Evolutionary conservation across 2,329 filamentous ascomycete genomes (phyloP).

Genomic region (Xylariaceae sp.): DNA sequence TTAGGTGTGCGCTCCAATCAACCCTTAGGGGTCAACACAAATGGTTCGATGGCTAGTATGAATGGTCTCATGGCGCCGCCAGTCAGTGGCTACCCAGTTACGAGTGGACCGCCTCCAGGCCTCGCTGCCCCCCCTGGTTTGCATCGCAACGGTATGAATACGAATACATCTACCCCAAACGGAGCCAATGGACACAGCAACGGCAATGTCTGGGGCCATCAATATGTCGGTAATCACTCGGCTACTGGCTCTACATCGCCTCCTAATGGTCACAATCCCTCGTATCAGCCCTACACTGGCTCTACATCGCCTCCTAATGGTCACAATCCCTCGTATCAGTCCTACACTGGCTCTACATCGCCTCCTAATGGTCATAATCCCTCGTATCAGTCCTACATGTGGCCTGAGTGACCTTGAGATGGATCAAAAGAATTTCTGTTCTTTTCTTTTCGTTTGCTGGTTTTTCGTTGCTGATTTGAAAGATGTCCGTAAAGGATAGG

Average conservation of each 20-base stretch:
- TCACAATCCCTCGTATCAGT: constrained; percentile 20
- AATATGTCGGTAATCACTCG: constrained; percentile 25
- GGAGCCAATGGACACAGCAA: constrained; percentile 13
- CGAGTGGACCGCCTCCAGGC: constrained; percentile 75
- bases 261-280: constrained; percentile 20
- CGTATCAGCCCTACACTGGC: constrained; percentile 24
- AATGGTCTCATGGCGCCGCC: constrained; percentile 51
- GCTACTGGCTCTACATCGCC: constrained; percentile 24
- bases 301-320: constrained; percentile 25
- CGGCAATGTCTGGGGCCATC: constrained; percentile 25
- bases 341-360: constrained; percentile 24
- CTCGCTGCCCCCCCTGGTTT: constrained; percentile 71
- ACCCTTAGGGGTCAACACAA: constrained; percentile 40
- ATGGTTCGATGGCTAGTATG: constrained; percentile 47
- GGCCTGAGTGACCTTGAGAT: constrained; percentile 21
- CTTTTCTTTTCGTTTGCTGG: background rate
- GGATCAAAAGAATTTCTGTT: background rate
- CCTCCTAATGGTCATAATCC: constrained; percentile 22
- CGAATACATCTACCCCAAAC: constrained; percentile 17
- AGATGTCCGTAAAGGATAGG: background rate
- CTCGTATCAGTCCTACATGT: constrained; percentile 24
- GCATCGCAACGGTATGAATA: constrained; percentile 26
- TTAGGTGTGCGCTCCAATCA: constrained; percentile 83
- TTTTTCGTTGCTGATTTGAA: background rate
- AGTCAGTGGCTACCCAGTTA: constrained; percentile 59